Evolutionary conservation across 345 rosid species (phyloP), one percentile per base, ranked within the genome.

Genomic region (Erysimum cheiranthoides): DNA sequence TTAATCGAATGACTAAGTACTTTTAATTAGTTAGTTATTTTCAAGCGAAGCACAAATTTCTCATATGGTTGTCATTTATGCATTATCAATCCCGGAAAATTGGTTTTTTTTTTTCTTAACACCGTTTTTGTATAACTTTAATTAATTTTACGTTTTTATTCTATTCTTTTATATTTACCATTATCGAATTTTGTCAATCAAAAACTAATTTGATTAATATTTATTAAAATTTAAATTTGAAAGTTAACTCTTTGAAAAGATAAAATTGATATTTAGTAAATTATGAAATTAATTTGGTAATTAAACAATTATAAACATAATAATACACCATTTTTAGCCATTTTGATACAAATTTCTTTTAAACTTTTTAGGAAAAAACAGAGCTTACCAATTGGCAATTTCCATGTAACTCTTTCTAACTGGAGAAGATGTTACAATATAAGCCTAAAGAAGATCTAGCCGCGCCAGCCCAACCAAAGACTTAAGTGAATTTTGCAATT

Each of bases 21-120:
- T 66, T 66, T 50, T 31, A 45, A 64, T 28, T 63, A 28, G 38
- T 27, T 64, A 14, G 69, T 46, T 45, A 5, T 31, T 45, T 64
- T 35, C 21, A 35, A 35, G 25, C 9, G 8, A 66, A 35, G 10
- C 46, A 66, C n/a, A 34, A 10, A 8, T 12, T 28, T 49, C 4
- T 35, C 32, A 35, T 50, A 38, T 34, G 21, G 27, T 35, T 66
- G 13, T 43, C 47, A 49, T 32, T 17, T 5, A 13, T 49, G 45
- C 70, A 31, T 21, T 21, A 21, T 21, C 25, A 21, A 21, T 21
- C 25, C 25, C 25, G 25, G 25, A 21, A 21, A 21, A 21, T 21
- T 21, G 25, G 25, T 21, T 21, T 40, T 40, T 3, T 4, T 40
- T 0, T 12, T 10, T n/a, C n/a, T 11, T 42, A 40, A 40, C 45